Conservation (phyloP, 2,329 filamentous ascomycete species). For the Apiospora koreana region DNA sequence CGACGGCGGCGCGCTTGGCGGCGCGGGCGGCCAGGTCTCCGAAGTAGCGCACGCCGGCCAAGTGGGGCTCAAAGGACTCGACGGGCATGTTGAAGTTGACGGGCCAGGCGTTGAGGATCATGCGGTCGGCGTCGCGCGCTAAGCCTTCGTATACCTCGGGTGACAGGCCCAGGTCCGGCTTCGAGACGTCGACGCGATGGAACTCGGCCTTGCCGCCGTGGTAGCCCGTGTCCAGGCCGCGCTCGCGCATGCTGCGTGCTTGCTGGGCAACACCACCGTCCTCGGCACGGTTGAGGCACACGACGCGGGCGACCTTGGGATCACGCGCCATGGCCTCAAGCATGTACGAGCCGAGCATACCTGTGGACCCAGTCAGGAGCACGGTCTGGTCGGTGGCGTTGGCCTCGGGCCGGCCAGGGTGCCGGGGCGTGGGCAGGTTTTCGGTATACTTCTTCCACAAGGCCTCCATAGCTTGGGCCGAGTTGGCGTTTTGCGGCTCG, state of each 20-base stretch:
- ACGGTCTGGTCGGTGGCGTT: constrained; percentile 39
- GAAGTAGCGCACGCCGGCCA: constrained; percentile 51
- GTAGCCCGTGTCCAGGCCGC: constrained; percentile 34
- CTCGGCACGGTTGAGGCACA: constrained; percentile 50
- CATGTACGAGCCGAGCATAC: constrained; percentile 50
- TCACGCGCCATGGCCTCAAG: constrained; percentile 38
- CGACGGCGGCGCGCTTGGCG: constrained; percentile 36
- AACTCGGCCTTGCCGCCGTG: constrained; percentile 46
- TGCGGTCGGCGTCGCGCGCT: constrained; percentile 40
- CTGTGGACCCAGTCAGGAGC: constrained; percentile 50
- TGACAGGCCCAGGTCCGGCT: constrained; percentile 48
- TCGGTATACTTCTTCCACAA: constrained; percentile 38
- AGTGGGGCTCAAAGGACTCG: constrained; percentile 50
- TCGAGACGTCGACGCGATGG: constrained; percentile 48
- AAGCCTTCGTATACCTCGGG: constrained; percentile 37
- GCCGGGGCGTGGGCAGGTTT: constrained; percentile 23
- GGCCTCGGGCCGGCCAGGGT: constrained; percentile 28
- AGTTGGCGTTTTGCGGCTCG: constrained; percentile 20
- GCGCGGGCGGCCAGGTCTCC: constrained; percentile 41
- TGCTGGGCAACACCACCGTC: constrained; percentile 44
- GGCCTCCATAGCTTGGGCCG: constrained; percentile 33
- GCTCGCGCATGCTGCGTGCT: constrained; percentile 32
- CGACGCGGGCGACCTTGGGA: constrained; percentile 40
- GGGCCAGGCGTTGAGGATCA: constrained; percentile 58
- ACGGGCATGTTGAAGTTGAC: constrained; percentile 55